Evolutionary conservation across 2,329 filamentous ascomycete species (phyloP), one percentile per base, ranked within the genome.

Genomic region (Rhynchosporium graminicola): DNA sequence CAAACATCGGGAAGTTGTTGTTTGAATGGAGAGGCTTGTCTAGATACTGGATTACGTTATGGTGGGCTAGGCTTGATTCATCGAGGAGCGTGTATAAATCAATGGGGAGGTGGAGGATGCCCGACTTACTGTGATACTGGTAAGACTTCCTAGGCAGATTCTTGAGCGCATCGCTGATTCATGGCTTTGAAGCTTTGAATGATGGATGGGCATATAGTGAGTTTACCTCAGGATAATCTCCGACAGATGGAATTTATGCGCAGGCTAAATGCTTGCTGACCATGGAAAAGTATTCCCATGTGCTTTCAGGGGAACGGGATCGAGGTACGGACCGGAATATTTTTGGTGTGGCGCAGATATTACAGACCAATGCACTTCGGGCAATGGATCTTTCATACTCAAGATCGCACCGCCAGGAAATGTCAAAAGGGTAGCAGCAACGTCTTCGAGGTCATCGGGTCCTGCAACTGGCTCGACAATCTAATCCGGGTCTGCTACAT

Each of bases 1-100:
- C 46, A 57, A 51, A 58, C 60, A 7, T 54, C 57, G 20, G 62
- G 62, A n/a, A 61, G 48, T n/a, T 64, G 62, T 38, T 64, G 62
- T 36, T 55, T 50, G 12, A 40, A 46, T 15, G 58, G 45, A 40
- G 62, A 64, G 20, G 45, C 55, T 20, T 64, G 62, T 43, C 47
- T 60, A 9, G 48, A 51, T 9, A 48, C 46, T 40, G 58, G 62
- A 0, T 46, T 61, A 13, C 61, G 62, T 42, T 61, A 64, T 48
- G 55, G 62, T 2, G 46, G 20, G 8, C 12, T 59, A 3, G 55
- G 58, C 1, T 38, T 61, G 40, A 38, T 64, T 8, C 59, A 64
- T 55, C 45, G 62, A 54, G 62, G 61, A 3, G 57, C 57, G 9
- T 63, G 61, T 45, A 56, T 63, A 33, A 60, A 60, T 60, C 26